Percentiles rank a stretch among this genome's conserved stretches.
These are phyloP conservation scores for Botrytis paeoniae DNA, from an alignment of 2,329 filamentous ascomycete species.

Conservation along the genomic window DNA sequence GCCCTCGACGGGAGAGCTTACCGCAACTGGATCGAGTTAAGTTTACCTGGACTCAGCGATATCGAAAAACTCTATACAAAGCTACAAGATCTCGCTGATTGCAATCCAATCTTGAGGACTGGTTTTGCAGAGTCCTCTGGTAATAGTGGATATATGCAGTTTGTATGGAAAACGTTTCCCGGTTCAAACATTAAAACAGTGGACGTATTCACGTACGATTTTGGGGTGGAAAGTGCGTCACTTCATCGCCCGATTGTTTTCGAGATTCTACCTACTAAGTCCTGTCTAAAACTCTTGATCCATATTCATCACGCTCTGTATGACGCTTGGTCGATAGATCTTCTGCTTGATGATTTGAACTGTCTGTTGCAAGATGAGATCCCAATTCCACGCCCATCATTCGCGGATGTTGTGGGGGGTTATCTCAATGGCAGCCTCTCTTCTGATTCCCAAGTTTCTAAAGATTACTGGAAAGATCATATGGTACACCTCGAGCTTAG, in stretches of 20 bases:
- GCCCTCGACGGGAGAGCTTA: constrained; percentile 58
- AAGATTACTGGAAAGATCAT: constrained; percentile 67
- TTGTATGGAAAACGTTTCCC: constrained; percentile 58
- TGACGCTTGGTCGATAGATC: constrained; percentile 89
- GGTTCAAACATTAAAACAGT: constrained; percentile 41
- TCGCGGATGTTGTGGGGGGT: constrained; percentile 55
- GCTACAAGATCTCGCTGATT: constrained; percentile 48
- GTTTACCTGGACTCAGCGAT: constrained; percentile 39
- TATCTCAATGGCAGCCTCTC: constrained; percentile 39
- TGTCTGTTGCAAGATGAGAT: constrained; percentile 37
- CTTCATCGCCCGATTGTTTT: constrained; percentile 55
- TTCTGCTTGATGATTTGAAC: constrained; percentile 66
- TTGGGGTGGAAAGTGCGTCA: constrained; percentile 41
- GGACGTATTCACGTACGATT: constrained; percentile 42
- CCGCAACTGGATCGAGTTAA: constrained; percentile 72
- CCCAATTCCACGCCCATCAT: constrained; percentile 51
- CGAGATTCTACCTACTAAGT: constrained; percentile 46
- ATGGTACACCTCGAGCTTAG: constrained; percentile 55
- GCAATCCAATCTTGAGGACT: constrained; percentile 68
- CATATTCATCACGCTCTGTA: constrained; percentile 80
- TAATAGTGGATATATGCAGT: constrained; percentile 52
- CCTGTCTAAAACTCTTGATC: constrained; percentile 37
- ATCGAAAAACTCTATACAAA: constrained; percentile 46
- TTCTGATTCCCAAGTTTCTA: constrained; percentile 43
- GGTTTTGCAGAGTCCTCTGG: constrained; percentile 61